Percentiles rank a stretch among this genome's conserved stretches.
Evolutionary conservation across 306 rosid species (phyloP).

Genomic region (Delonix regia): DNA sequence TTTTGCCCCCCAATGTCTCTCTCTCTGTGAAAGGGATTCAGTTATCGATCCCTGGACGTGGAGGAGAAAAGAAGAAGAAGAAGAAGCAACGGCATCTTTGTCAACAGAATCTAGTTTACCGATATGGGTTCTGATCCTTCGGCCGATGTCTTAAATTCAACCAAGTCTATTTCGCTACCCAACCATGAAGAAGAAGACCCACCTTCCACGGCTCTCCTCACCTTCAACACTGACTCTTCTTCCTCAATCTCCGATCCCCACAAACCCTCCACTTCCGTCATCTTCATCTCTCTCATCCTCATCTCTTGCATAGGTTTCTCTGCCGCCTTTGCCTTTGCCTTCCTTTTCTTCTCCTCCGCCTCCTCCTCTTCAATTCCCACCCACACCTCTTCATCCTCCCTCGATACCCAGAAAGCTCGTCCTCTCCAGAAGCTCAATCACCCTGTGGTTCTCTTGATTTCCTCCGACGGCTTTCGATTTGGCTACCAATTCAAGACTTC

Average conservation of each 20-base stretch:
- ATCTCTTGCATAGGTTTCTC: constrained; percentile 68
- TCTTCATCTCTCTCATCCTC: constrained; percentile 69
- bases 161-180: constrained; percentile 49
- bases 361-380: neutral
- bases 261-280: constrained; percentile 41
- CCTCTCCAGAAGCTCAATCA: constrained; percentile 65
- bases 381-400: neutral
- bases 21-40: neutral
- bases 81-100: neutral
- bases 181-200: constrained; percentile 63
- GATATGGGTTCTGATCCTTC: constrained; percentile 58
- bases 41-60: neutral
- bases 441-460: constrained; percentile 69
- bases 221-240: constrained; percentile 65
- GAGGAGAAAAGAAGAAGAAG: neutral
- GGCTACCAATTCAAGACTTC: constrained; percentile 91
- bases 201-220: constrained; percentile 64
- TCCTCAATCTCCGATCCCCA: constrained; percentile 33
- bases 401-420: constrained; percentile 45
- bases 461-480: constrained; percentile 95
- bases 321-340: constrained; percentile 71
- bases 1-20: too few species aligned
- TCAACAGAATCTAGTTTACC: neutral
- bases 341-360: constrained; percentile 54
- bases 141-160: constrained; percentile 5